Evolutionary conservation across 2,329 filamentous ascomycete species (phyloP), one percentile per base, ranked within the genome.

Genomic region (Ambrosiella beaveri): DNA sequence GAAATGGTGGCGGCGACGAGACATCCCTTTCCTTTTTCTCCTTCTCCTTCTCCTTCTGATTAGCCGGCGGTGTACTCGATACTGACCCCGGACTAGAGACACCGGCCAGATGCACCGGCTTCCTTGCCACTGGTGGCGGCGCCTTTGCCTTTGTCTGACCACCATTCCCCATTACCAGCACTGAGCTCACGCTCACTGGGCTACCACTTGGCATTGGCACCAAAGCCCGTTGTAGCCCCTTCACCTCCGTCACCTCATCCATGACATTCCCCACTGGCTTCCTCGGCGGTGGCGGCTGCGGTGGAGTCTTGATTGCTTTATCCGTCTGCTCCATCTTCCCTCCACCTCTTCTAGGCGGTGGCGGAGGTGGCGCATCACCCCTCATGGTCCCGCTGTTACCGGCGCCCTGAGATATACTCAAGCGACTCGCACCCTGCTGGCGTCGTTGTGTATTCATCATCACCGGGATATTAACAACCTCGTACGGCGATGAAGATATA

Each of bases 81-180:
- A n/a, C 40, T 12, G 8, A 11, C 40, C 11, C 11, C n/a, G 11
- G 40, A 41, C n/a, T 17, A 17, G 51, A 8, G 11, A 12, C 38
- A 11, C 53, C 38, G 13, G 38, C 40, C 27, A 81, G 71, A 62
- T 81, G 77, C 1, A 76, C 73, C 1, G 82, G 82, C 64, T 86
- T 86, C 66, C 74, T 78, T 19, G 81, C 82, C 54, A 85, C 72
- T 0, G 76, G 77, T 4, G 78, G 80, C n/a, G 76, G 69, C 8
- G 35, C 65, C 63, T 38, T 68, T 19, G 36, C 35, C 35, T 15
- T 36, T 47, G 35, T 19, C 47, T 51, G 47, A 37, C 6, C 17
- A 51, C 9, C 27, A n/a, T 51, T 37, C 17, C 12, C 47, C 11
- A 36, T 7, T 35, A 2, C 15, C 4, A 6, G 11, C 44, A 19